phyloP scores from a whole-genome alignment of 306 rosid genomes.

The Sicyos baderoa region DNA sequence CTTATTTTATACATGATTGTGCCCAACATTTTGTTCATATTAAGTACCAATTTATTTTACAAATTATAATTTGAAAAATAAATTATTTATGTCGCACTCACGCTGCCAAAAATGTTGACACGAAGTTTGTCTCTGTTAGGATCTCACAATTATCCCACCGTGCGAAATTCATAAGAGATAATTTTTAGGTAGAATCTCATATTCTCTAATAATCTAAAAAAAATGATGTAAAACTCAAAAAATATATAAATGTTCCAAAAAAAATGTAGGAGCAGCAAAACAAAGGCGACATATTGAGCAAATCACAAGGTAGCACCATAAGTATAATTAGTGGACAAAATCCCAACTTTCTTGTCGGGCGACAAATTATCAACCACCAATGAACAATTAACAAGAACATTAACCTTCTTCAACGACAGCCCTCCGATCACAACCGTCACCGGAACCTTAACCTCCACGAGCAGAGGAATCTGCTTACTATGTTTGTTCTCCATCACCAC shows the following conservation, averaged over 20 bases:
- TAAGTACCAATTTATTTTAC: too few relatives aligned
- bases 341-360: constrained; percentile 16
- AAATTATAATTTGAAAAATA: too few relatives aligned
- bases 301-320: neutral
- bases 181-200: too few relatives aligned
- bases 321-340: constrained; percentile 23
- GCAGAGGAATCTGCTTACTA: constrained; percentile 26
- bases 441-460: constrained; percentile 29
- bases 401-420: constrained; percentile 13
- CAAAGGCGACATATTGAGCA: neutral
- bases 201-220: too few relatives aligned
- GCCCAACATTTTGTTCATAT: too few relatives aligned
- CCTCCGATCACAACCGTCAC: constrained; percentile 25
- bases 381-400: constrained; percentile 26
- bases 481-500: constrained; percentile 19
- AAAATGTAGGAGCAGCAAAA: neutral
- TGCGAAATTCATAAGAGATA: too few relatives aligned
- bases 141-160: too few relatives aligned
- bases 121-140: too few relatives aligned
- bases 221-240: too few relatives aligned
- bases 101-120: too few relatives aligned
- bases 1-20: too few relatives aligned
- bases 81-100: too few relatives aligned
- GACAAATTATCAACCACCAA: constrained; percentile 34
- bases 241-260: neutral